Conservation (phyloP, 2,329 filamentous ascomycete genomes). For the Stachybotrys chlorohalonatus region DNA sequence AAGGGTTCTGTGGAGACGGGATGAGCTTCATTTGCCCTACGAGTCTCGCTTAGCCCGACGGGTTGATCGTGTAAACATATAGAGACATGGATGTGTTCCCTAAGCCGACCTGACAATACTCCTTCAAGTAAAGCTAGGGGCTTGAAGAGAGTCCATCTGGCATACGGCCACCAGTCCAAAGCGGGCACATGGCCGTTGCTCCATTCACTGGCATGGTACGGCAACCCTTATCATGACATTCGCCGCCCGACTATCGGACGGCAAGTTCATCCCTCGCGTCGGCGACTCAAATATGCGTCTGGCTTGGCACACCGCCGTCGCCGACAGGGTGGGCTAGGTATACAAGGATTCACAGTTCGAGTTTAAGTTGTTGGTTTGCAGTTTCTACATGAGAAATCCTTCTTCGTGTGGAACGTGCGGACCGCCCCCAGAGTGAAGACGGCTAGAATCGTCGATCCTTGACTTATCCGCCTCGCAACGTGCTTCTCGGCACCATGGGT, state of each 20-base stretch:
- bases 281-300: background rate
- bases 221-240: background rate
- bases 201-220: background rate
- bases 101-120: too few species aligned
- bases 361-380: background rate
- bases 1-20: too few species aligned
- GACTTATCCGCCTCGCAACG: background rate
- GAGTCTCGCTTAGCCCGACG: too few species aligned
- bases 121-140: too few species aligned
- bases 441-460: background rate
- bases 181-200: background rate
- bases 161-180: background rate
- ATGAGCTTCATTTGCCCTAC: too few species aligned
- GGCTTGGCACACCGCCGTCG: background rate
- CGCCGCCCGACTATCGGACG: background rate
- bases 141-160: too few species aligned
- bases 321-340: background rate
- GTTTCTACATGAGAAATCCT: background rate
- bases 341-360: background rate
- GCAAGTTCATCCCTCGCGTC: background rate
- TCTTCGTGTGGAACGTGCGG: background rate
- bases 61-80: too few species aligned
- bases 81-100: too few species aligned
- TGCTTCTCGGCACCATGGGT: background rate
- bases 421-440: background rate